These are phyloP conservation scores for Geotrichum carabidarum DNA, from an alignment of 1,139 yeast genomes.

Conservation along the genomic window DNA sequence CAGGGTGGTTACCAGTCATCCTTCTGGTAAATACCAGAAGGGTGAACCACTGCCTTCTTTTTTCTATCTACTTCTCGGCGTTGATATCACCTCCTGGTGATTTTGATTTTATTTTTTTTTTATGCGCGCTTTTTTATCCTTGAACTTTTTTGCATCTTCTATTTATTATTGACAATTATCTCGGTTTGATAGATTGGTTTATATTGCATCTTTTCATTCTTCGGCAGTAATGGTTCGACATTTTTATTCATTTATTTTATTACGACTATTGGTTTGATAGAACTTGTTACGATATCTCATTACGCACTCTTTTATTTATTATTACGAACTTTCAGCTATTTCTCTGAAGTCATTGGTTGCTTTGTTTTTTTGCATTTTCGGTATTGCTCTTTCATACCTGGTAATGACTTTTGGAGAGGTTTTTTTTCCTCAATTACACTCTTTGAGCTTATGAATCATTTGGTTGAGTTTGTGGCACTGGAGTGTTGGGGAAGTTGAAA, in stretches of 20 bases:
- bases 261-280: conserved; percentile 1
- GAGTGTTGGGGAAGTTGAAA: conserved; percentile 1
- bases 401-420: neutral
- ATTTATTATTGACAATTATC: conserved; percentile 7
- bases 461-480: neutral
- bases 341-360: neutral
- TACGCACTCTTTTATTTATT: neutral
- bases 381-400: neutral
- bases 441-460: neutral
- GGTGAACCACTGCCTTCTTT: neutral
- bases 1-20: conserved; percentile 11
- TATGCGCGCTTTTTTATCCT: conserved; percentile 2
- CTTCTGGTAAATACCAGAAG: conserved; percentile 7
- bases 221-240: neutral
- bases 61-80: conserved; percentile 4
- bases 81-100: neutral
- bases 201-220: conserved; percentile 6
- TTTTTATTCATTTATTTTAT: neutral
- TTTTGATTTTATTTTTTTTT: neutral
- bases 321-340: neutral
- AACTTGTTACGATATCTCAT: conserved; percentile 3
- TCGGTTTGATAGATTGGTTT: neutral
- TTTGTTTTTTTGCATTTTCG: neutral
- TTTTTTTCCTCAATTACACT: neutral
- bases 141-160: conserved; percentile 3